Percentiles rank a stretch among this genome's conserved stretches.
phyloP scores from a whole-genome alignment of 768 basidiomycete species.

The Coprinopsis sp. region DNA sequence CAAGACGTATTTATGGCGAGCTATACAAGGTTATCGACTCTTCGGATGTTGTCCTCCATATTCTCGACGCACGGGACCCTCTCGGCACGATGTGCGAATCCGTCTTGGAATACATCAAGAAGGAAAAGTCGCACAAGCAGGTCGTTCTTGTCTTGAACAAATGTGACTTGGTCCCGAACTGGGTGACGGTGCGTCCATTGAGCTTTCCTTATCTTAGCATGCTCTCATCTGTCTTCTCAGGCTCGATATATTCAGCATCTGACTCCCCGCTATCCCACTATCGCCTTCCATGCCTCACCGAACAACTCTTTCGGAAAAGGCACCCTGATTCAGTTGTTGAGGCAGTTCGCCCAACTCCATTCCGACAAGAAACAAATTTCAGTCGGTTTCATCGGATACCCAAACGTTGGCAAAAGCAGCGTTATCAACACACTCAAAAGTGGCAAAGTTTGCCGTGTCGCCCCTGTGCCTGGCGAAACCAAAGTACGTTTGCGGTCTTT shows the following conservation, averaged over 20 bases:
- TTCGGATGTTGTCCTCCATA: constrained; percentile 92
- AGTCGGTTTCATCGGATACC: constrained; percentile 96
- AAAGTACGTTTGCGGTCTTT: constrained; percentile 45
- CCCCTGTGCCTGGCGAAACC: constrained; percentile 96
- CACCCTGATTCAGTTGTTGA: constrained; percentile 91
- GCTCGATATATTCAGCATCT: constrained; percentile 95
- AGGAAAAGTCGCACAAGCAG: constrained; percentile 97
- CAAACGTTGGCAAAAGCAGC: constrained; percentile 95
- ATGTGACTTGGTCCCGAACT: constrained; percentile 96
- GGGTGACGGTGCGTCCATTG: constrained; percentile 81
- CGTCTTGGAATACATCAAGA: constrained; percentile 86
- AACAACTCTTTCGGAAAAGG: constrained; percentile 99
- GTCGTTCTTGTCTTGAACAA: constrained; percentile 96
- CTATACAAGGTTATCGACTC: constrained; percentile 99
- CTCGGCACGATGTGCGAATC: constrained; percentile 93
- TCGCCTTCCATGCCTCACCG: constrained; percentile 98
- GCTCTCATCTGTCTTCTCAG: constrained; percentile 33
- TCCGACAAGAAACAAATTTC: constrained; percentile 99
- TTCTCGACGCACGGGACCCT: constrained; percentile 94
- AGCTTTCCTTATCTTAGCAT: not conserved
- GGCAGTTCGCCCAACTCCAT: constrained; percentile 95
- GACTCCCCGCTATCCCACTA: constrained; percentile 90
- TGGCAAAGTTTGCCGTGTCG: constrained; percentile 94
- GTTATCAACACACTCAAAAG: constrained; percentile 99
- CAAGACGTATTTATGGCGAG: constrained; percentile 93